phyloP scores from a whole-genome alignment of 352 stramenopile species.

The Bremia lactucae region DNA sequence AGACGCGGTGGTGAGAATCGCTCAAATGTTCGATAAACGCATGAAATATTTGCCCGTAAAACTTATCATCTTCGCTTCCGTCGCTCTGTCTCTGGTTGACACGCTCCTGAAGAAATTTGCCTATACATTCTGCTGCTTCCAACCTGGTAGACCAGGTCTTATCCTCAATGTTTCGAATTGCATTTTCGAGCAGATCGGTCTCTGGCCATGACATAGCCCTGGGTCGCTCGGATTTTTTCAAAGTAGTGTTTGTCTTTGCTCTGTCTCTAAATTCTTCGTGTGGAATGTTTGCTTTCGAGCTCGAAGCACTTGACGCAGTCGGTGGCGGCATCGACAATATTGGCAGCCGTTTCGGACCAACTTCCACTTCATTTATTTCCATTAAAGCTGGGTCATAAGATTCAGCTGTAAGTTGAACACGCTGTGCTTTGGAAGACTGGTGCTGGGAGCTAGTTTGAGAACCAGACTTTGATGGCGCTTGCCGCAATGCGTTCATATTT shows the following conservation, averaged over 20 bases:
- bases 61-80: slow-evolving; percentile 18
- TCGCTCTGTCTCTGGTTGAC: slow-evolving; percentile 4
- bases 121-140: slow-evolving; percentile 45
- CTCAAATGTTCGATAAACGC: slow-evolving; percentile 54
- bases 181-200: slow-evolving; percentile 42
- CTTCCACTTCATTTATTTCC: slow-evolving; percentile 12
- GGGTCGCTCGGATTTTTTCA: slow-evolving; percentile 9
- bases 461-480: slow-evolving; percentile 19
- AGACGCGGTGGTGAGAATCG: slow-evolving; percentile 67
- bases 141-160: slow-evolving; percentile 57
- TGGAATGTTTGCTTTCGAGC: slow-evolving; percentile 14
- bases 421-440: slow-evolving; percentile 19
- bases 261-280: slow-evolving; percentile 5
- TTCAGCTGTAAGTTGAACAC: slow-evolving; percentile 25
- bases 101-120: slow-evolving; percentile 13
- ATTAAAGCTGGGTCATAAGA: slow-evolving; percentile 6
- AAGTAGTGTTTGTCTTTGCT: slow-evolving; percentile 5
- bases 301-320: slow-evolving; percentile 20
- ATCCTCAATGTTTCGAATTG: slow-evolving; percentile 35
- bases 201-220: slow-evolving; percentile 3
- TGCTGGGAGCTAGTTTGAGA: slow-evolving; percentile 28
- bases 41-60: slow-evolving; percentile 46
- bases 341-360: slow-evolving; percentile 6
- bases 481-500: slow-evolving; percentile 17
- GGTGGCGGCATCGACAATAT: slow-evolving; percentile 9